A percentile compares a stretch with the other conserved stretches of the same genome.
Evolutionary conservation across 1,139 yeast species (phyloP).

Genomic region (Pichia sp.): DNA sequence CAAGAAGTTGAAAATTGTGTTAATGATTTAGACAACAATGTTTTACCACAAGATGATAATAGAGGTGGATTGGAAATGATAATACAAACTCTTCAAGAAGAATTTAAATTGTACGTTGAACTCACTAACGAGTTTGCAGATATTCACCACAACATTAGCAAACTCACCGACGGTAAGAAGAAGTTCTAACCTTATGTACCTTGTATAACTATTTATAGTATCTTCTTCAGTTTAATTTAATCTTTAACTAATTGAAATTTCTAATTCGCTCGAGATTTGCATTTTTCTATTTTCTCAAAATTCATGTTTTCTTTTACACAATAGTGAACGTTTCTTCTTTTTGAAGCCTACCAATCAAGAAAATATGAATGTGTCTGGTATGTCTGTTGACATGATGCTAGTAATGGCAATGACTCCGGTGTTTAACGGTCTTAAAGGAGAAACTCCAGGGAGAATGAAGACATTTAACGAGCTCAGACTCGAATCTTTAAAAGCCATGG

Average conservation of each 20-base stretch:
- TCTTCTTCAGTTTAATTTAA: too few species aligned
- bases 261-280: too few species aligned
- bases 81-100: conserved; percentile 68
- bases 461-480: conserved; percentile 6
- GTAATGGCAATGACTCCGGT: conserved; percentile 15
- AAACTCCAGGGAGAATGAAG: conserved; percentile 9
- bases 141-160: conserved; percentile 65
- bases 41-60: conserved; percentile 30
- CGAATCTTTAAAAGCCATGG: not conserved
- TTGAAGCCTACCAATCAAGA: too few species aligned
- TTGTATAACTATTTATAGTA: too few species aligned
- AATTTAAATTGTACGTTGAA: conserved; percentile 82
- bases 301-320: not conserved
- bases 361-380: not conserved
- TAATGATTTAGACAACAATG: conserved; percentile 54
- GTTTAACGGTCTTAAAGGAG: conserved; percentile 3
- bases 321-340: not conserved
- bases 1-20: conserved; percentile 72
- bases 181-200: conserved; percentile 11
- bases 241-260: too few species aligned
- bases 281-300: too few species aligned
- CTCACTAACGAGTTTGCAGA: conserved; percentile 87
- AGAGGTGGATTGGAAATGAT: conserved; percentile 49
- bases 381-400: conserved; percentile 8
- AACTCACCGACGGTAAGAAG: conserved; percentile 17